phyloP scores from a whole-genome alignment of 2,329 filamentous ascomycete genomes.

The Fusarium nodosum region DNA sequence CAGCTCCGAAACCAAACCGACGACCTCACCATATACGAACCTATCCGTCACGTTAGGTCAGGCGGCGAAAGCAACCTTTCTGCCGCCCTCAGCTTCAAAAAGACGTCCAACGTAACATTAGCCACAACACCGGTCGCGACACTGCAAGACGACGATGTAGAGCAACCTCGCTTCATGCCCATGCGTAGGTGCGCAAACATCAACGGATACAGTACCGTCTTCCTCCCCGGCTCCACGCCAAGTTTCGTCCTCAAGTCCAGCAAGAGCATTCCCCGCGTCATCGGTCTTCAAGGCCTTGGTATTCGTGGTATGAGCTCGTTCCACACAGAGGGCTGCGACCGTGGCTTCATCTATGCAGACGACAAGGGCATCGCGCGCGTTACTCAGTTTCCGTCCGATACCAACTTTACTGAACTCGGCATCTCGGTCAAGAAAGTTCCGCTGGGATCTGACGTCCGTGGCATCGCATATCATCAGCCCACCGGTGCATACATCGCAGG shows the following conservation, averaged over 20 bases:
- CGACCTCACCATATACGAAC: constrained; percentile 89
- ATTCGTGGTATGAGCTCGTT: constrained; percentile 81
- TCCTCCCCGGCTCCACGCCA: constrained; percentile 83
- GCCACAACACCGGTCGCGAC: constrained; percentile 68
- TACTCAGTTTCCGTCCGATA: constrained; percentile 75
- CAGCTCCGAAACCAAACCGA: constrained; percentile 83
- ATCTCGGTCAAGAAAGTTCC: constrained; percentile 80
- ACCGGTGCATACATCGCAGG: constrained; percentile 82
- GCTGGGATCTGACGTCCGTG: constrained; percentile 77
- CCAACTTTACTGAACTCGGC: constrained; percentile 79
- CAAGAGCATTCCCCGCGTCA: constrained; percentile 79
- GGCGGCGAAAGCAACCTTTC: constrained; percentile 60
- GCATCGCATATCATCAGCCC: constrained; percentile 81
- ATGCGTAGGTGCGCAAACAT: constrained; percentile 73
- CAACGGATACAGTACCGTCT: constrained; percentile 84
- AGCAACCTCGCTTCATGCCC: constrained; percentile 63
- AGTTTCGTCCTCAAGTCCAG: constrained; percentile 87
- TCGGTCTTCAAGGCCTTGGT: constrained; percentile 77
- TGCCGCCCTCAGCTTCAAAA: constrained; percentile 78
- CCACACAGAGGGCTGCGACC: constrained; percentile 81
- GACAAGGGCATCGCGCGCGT: constrained; percentile 78
- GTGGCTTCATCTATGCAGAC: constrained; percentile 87
- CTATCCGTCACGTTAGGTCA: constrained; percentile 68
- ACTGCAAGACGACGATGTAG: constrained; percentile 64
- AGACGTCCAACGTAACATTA: constrained; percentile 76